Base-by-base conservation (phyloP, 768 basidiomycete species). In the Tylopilus vinaceipallidus region DNA sequence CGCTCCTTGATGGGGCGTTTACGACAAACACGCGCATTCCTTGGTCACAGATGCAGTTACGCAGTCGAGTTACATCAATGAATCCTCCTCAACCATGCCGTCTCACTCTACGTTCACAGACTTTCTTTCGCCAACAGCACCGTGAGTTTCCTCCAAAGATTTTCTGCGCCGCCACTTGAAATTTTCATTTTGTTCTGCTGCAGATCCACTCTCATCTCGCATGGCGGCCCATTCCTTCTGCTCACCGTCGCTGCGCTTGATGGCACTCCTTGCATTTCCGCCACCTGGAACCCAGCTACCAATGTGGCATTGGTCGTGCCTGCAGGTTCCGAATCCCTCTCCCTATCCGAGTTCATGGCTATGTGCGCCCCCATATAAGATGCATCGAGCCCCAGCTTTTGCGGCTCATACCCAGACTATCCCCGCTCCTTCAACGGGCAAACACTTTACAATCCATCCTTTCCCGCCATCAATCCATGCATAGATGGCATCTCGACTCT, bases 401-500 rank as follows among this genome's bases (percentile, higher is more conserved):
- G 43, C 38, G 45, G 12, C 16, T 33, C 32, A 44, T n/a, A 55
- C 24, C 45, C 47, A 46, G 30, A 59, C 56, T 57, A 41, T 47
- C 42, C 48, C 44, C 19, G 11, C 32, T 17, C 32, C 53, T 42
- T 47, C 47, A 38, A 36, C 26, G 52, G 52, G 67, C 42, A 20
- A 47, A 52, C 20, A 19, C 47, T 26, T 32, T 19, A 24, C 50
- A 43, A 29, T 48, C 38, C 19, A 35, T 29, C 39, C 16, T 30
- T 41, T 1, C 27, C 24, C 53, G 23, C 43, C 51, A 35, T 56
- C 47, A 55, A 44, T 53, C 33, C 35, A 40, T 50, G 44, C 23
- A 45, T 55, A 66, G 55, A 77, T 80, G 73, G 59, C 68, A 16
- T 58, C 72, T 35, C 79, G 76, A 17, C 67, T 84, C 35, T 88